Conservation (phyloP, 23 red algal species). For the Gracilaria caudata region DNA sequence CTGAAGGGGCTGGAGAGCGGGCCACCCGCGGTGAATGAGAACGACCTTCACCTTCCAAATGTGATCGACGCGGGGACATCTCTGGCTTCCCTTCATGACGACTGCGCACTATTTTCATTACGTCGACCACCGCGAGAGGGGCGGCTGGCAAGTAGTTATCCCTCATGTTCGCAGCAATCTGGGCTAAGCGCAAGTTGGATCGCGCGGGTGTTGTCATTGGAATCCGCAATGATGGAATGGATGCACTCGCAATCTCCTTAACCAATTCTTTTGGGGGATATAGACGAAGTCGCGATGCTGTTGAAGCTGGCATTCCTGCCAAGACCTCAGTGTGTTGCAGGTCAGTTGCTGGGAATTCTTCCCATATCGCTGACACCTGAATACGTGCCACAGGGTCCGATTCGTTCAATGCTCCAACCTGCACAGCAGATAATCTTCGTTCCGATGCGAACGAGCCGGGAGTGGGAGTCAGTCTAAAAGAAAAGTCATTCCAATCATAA, state of each 20-base stretch:
- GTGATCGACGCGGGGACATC: neutral
- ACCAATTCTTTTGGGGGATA: slow-evolving; percentile 34
- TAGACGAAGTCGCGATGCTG: slow-evolving; percentile 43
- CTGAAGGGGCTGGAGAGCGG: slow-evolving; percentile 11
- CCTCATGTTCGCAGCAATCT: slow-evolving; percentile 31
- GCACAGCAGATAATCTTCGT: slow-evolving; percentile 32
- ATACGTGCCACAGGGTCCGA: slow-evolving; percentile 44
- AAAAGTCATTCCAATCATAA: slow-evolving; percentile 74
- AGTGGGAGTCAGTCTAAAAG: slow-evolving; percentile 62
- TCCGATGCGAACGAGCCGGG: slow-evolving; percentile 61
- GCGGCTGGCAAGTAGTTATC: slow-evolving; percentile 40
- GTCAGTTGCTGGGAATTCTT: slow-evolving; percentile 36
- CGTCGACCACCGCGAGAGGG: slow-evolving; percentile 50
- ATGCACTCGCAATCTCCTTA: slow-evolving; percentile 34
- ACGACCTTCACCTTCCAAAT: neutral
- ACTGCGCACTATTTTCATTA: slow-evolving; percentile 21
- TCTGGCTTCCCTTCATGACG: neutral
- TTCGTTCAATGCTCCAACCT: slow-evolving; percentile 27
- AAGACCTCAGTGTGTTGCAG: slow-evolving; percentile 32
- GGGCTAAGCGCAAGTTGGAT: slow-evolving; percentile 26
- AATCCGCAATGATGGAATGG: slow-evolving; percentile 58
- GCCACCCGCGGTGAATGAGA: neutral
- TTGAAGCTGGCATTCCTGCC: slow-evolving; percentile 52
- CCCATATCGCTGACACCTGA: slow-evolving; percentile 60
- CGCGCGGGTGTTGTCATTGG: slow-evolving; percentile 31